Conservation (phyloP, 495 filamentous ascomycete genomes). For the Aspergillus carlsbadensis region DNA sequence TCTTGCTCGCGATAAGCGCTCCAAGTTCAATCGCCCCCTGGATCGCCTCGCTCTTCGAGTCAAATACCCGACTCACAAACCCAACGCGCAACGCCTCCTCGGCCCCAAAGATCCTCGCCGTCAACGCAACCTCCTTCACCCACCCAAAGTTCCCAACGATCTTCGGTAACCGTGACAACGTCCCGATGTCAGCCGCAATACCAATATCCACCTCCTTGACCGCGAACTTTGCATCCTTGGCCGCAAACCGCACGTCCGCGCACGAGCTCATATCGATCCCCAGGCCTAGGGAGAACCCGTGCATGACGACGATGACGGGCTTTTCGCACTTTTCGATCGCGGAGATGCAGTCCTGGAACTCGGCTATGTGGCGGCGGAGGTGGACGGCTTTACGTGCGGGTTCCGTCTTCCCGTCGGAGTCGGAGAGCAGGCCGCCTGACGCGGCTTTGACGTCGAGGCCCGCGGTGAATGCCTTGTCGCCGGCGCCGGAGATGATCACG, state of each 20-base stretch:
- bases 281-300: constrained; percentile 78
- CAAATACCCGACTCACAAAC: constrained; percentile 77
- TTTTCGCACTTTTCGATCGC: constrained; percentile 86
- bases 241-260: constrained; percentile 76
- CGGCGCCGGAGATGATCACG: constrained; percentile 80
- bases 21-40: constrained; percentile 65
- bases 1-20: constrained; percentile 70
- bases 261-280: constrained; percentile 80
- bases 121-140: constrained; percentile 88
- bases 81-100: constrained; percentile 81
- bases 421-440: constrained; percentile 30
- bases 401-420: constrained; percentile 42
- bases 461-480: constrained; percentile 80
- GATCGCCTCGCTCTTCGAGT: constrained; percentile 60
- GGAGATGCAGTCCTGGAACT: constrained; percentile 77
- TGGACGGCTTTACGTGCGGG: constrained; percentile 63
- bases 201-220: constrained; percentile 98
- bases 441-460: constrained; percentile 75
- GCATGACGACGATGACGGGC: constrained; percentile 82
- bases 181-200: constrained; percentile 90
- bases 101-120: constrained; percentile 72
- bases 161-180: constrained; percentile 81
- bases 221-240: constrained; percentile 60
- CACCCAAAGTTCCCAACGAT: constrained; percentile 73
- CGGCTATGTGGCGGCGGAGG: constrained; percentile 64